Evolutionary conservation across 1,284 basidiomycete genomes (phyloP).

Genomic region (Malassezia arunalokei): DNA sequence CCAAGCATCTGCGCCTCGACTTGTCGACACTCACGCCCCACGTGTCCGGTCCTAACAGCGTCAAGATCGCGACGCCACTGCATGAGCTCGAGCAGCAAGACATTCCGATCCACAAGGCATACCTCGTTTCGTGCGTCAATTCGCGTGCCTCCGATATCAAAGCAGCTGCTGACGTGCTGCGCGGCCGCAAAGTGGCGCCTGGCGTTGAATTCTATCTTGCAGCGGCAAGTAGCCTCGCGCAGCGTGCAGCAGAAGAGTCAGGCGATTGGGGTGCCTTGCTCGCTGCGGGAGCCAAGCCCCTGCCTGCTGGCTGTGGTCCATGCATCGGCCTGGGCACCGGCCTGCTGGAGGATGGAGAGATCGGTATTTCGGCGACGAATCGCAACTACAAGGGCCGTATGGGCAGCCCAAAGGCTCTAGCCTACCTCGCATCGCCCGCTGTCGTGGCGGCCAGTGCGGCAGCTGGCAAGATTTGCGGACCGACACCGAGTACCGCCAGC

Average conservation of each 20-base stretch:
- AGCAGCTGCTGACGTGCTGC: constrained; percentile 76
- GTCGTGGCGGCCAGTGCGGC: constrained; percentile 92
- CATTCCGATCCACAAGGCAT: constrained; percentile 88
- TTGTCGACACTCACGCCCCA: constrained; percentile 87
- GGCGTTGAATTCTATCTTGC: constrained; percentile 97
- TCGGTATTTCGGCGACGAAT: constrained; percentile 94
- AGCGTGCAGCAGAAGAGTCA: constrained; percentile 68
- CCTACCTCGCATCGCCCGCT: constrained; percentile 88
- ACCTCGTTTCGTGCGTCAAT: constrained; percentile 96
- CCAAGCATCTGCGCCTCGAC: constrained; percentile 80
- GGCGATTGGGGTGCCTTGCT: constrained; percentile 84
- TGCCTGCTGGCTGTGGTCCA: constrained; percentile 92
- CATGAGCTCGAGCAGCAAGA: constrained; percentile 62
- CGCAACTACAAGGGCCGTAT: constrained; percentile 98
- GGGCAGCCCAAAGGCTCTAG: constrained; percentile 86
- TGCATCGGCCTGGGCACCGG: constrained; percentile 94
- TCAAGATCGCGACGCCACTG: constrained; percentile 86
- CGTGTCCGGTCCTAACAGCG: constrained; percentile 91
- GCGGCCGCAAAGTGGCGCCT: constrained; percentile 65
- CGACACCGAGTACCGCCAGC: constrained; percentile 51
- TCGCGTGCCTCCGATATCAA: constrained; percentile 88
- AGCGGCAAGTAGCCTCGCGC: constrained; percentile 80
- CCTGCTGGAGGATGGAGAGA: constrained; percentile 80
- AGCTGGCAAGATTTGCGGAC: constrained; percentile 79
- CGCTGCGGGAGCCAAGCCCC: constrained; percentile 72